Conservation (phyloP, 2,329 filamentous ascomycete genomes). For the Aspergillus fischeri region DNA sequence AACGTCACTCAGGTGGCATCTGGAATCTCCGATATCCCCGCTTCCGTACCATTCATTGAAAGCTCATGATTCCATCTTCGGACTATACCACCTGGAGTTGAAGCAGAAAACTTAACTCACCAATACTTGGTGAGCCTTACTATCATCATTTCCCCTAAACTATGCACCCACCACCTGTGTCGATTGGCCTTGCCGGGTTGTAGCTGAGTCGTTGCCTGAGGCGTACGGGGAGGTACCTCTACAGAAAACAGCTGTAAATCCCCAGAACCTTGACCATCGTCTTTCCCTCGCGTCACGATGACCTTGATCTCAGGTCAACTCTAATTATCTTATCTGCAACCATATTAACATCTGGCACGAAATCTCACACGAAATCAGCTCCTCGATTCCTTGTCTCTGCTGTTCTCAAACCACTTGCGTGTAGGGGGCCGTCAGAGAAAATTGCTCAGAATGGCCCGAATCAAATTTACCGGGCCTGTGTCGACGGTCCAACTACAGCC, state of each 20-base stretch:
- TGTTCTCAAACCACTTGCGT: background rate
- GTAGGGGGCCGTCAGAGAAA: background rate
- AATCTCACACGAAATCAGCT: background rate
- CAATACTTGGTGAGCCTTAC: background rate
- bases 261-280: background rate
- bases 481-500: conserved; percentile 16
- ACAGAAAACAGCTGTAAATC: background rate
- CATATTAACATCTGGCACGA: background rate
- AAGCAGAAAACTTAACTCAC: background rate
- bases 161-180: background rate
- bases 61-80: background rate
- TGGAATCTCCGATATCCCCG: background rate
- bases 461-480: conserved; percentile 20
- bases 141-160: background rate
- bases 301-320: background rate
- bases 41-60: background rate
- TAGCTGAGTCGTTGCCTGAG: background rate
- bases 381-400: background rate
- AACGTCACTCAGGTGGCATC: background rate
- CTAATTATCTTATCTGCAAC: background rate
- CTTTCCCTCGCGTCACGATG: background rate
- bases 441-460: conserved; percentile 18
- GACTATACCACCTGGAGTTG: background rate
- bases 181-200: background rate
- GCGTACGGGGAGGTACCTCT: background rate